Evolutionary conservation across 331 rosid species (phyloP), one percentile per base, ranked within the genome.

Genomic region (Malus hybrid): DNA sequence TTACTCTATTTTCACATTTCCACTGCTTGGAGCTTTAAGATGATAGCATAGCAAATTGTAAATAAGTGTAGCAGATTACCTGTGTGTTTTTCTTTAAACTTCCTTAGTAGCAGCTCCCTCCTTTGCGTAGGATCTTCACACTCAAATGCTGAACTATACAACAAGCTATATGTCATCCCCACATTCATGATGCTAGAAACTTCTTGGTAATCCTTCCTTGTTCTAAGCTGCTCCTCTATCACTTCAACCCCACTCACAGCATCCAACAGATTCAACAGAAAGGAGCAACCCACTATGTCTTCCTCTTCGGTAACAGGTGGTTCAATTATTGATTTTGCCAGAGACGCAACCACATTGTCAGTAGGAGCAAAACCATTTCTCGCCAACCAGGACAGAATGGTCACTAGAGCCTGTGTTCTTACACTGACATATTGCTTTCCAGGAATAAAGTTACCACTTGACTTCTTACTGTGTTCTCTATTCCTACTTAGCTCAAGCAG

Each of bases 381-480:
- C 24, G 96, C 97, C 84, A 92, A 82, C 99, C 99, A 94, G 74
- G 97, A 92, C 84, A 94, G 78, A 57, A 92, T 87, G 70, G 97
- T 92, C 76, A 90, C 83, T 53, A 75, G 82, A 75, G 97, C 97
- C 78, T 90, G 97, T 26, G 85, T 78, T 84, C 77, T 85, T 65
- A 81, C 78, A 74, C 86, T 86, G 61, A 85, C 75, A 80, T 82
- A 88, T 78, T 82, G 82, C 75, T 81, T 89, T 82, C 90, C 89
- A 26, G 90, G 73, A 77, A 67, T 52, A 24, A 60, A 44, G 69
- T 80, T 71, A 71, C 68, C 26, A 50, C 36, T 72, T 30, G 68
- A 60, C 78, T 85, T 88, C 79, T 75, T 71, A 55, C 69, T 77
- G 79, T 65, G 75, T 78, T 88, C 90, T 55, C 84, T 75, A 62